Conservation (phyloP, 768 basidiomycete genomes). For the Auriculariales sp. region DNA sequence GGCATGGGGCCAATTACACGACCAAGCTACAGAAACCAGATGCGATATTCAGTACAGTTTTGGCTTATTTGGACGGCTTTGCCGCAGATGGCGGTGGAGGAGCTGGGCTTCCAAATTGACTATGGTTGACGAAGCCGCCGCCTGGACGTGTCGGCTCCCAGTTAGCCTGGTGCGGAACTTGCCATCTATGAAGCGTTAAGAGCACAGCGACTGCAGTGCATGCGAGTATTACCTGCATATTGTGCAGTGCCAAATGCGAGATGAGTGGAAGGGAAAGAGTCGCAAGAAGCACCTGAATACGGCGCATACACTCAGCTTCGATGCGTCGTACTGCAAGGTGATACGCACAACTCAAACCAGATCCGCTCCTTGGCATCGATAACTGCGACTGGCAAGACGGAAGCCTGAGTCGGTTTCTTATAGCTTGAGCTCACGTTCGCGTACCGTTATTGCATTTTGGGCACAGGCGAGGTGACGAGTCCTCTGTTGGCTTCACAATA, state of each 20-base stretch:
- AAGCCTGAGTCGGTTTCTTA: too few species aligned
- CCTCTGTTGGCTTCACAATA: conserved; percentile 38
- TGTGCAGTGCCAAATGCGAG: conserved; percentile 53
- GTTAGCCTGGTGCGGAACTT: conserved; percentile 26
- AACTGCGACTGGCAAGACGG: conserved; percentile 32
- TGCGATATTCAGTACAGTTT: too few species aligned
- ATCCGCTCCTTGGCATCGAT: conserved; percentile 45
- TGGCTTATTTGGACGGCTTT: too few species aligned
- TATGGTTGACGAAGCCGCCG: conserved; percentile 1
- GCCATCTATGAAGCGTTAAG: too few species aligned
- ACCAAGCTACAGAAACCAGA: too few species aligned
- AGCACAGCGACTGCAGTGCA: too few species aligned
- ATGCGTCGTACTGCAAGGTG: too few species aligned
- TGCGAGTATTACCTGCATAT: too few species aligned
- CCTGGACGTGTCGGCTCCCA: conserved; percentile 10
- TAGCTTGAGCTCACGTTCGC: conserved; percentile 8
- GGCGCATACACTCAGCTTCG: too few species aligned
- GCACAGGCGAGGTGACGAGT: conserved; percentile 40
- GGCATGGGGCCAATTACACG: too few species aligned
- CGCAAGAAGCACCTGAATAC: conserved; percentile 48
- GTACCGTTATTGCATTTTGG: conserved; percentile 61
- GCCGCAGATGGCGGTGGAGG: not conserved
- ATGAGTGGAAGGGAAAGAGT: conserved; percentile 46
- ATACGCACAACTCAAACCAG: conserved; percentile 53
- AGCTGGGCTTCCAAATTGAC: conserved; percentile 1